A percentile compares a stretch with the other conserved stretches of the same genome.
These are phyloP conservation scores for Gracilaria caudata DNA, from an alignment of 23 red algal species.

Conservation along the genomic window DNA sequence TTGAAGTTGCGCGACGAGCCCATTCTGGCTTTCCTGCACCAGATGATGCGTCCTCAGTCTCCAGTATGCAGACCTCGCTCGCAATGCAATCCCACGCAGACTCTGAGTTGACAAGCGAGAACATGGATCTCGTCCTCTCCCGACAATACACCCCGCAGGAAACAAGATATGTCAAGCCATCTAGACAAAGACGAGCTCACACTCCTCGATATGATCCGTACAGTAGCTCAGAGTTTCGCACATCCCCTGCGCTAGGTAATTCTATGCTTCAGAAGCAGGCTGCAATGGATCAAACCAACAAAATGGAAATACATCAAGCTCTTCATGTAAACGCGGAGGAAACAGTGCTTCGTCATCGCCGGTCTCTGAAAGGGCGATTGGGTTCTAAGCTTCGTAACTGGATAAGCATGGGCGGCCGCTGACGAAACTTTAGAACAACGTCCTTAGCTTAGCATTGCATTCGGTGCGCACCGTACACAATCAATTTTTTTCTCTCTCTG, in stretches of 20 bases:
- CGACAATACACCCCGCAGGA: constrained; percentile 2
- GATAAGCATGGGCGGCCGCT: constrained; percentile 4
- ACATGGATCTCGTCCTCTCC: background rate
- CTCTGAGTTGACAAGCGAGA: background rate
- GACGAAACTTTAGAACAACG: background rate
- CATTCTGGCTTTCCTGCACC: constrained; percentile 22
- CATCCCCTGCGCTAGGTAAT: constrained; percentile 1
- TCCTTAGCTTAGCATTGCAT: no score
- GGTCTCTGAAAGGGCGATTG: constrained; percentile 2
- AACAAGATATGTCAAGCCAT: background rate
- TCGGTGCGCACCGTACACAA: no score
- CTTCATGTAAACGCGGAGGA: background rate
- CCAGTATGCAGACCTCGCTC: constrained; percentile 4
- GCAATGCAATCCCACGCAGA: background rate
- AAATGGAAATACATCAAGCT: background rate
- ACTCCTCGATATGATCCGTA: constrained; percentile 7
- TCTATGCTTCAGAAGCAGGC: background rate
- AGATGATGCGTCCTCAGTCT: background rate
- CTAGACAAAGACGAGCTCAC: background rate
- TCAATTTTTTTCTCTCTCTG: no score
- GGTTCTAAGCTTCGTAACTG: constrained; percentile 6
- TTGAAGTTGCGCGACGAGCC: constrained; percentile 2
- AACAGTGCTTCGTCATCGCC: background rate
- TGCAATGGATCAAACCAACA: background rate
- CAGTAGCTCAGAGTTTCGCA: background rate